phyloP scores from a whole-genome alignment of 768 basidiomycete genomes.

The Kondoa subrosea region DNA sequence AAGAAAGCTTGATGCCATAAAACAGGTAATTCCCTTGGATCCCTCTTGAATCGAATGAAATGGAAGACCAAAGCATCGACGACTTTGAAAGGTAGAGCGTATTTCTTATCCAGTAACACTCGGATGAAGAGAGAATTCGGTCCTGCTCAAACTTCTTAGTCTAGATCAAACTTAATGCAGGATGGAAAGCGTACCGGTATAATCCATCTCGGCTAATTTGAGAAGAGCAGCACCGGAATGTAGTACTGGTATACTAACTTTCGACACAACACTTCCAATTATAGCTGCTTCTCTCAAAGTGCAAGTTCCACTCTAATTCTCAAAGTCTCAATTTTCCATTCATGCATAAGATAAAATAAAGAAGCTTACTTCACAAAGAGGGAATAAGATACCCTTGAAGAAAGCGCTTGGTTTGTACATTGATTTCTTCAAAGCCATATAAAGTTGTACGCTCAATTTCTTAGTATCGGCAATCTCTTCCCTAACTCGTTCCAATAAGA shows the following conservation, averaged over 20 bases:
- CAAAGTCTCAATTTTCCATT: not conserved
- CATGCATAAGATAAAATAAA: not conserved
- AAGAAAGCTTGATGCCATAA: conserved; percentile 95
- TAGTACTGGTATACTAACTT: conserved; percentile 83
- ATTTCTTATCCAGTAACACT: conserved; percentile 90
- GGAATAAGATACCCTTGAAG: conserved; percentile 95
- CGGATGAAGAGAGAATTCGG: conserved; percentile 95
- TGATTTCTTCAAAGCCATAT: conserved; percentile 76
- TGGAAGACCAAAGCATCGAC: conserved; percentile 95
- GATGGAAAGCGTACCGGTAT: conserved; percentile 45
- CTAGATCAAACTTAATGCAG: not conserved
- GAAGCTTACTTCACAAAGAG: conserved; percentile 59
- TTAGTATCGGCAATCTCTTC: conserved; percentile 64
- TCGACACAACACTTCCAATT: conserved; percentile 73
- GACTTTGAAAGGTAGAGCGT: conserved; percentile 92
- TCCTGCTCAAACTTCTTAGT: conserved; percentile 35
- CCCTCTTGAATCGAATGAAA: conserved; percentile 82
- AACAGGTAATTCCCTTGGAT: conserved; percentile 72
- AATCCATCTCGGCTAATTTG: conserved; percentile 89
- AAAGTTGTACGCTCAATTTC: conserved; percentile 83
- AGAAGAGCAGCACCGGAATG: conserved; percentile 90
- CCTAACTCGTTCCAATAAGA: conserved; percentile 71
- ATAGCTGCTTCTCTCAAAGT: conserved; percentile 88
- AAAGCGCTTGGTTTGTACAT: conserved; percentile 94
- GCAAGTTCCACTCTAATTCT: conserved; percentile 47